Base-by-base conservation (phyloP, 164 flowering plant species). In the Berberis vulgaris region DNA sequence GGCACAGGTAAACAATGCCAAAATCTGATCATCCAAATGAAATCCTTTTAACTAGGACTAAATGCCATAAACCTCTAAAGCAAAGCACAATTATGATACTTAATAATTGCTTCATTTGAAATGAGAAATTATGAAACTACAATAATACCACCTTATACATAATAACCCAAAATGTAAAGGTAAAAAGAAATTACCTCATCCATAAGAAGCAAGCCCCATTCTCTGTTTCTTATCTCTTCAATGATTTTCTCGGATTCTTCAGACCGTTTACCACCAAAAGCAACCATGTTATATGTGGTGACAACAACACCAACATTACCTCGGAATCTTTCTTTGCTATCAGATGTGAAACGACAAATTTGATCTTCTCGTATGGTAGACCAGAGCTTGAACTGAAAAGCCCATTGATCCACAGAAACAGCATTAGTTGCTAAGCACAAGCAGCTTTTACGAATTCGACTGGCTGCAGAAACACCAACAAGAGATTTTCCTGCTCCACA, bases 401-500 rank as follows among this genome's bases (percentile, higher is more conserved):
- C 97, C 99, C 96, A 94, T 67, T 94, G 97, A 78, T 94, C 99
- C 54, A 94, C 99, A 54, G 99, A 94, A 62, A 94, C 97, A 70
- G 99, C 99, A 84, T 89, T 94, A 63, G 99, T 94, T 58, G 99
- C 97, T 63, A 91, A 80, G 75, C 99, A 95, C 73, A 95, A 96
- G 72, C 99, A 95, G 74, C 99, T 95, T 76, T 95, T 95, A 64
- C 77, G 82, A 61, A 95, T 85, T 57, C 97, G 85, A 65, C 79
- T 68, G 4, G 99, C 97, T 49, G 99, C 97, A 76, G 99, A 95
- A 72, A 95, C 99, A 68, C 97, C 97, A 67, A 95, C 99, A 49
- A 91, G 79, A 64, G 99, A 95, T 79, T 95, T 94, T 61, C 99
- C 97, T 40, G 99, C 99, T 73, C 99, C 99, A 79, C 99, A 95